These are phyloP conservation scores for Deuterostichococcus epilithicus DNA, from an alignment of 139 green algal species.

Conservation along the genomic window DNA sequence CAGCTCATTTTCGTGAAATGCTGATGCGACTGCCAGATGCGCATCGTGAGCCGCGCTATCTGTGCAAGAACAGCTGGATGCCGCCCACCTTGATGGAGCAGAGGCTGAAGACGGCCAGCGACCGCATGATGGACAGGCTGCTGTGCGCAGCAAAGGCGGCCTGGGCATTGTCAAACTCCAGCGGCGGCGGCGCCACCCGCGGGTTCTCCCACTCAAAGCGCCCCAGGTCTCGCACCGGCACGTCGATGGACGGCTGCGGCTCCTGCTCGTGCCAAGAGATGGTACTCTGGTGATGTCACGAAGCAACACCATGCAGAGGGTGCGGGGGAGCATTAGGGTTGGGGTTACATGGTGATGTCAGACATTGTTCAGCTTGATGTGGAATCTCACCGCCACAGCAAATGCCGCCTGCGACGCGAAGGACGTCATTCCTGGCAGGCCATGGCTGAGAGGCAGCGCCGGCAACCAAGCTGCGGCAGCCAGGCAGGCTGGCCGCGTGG, in stretches of 20 bases:
- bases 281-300: no score
- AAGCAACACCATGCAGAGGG: no score
- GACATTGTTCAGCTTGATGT: no score
- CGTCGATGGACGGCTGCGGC: neutral
- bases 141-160: slow-evolving; percentile 37
- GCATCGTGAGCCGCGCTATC: no score
- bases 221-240: neutral
- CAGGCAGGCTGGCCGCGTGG: neutral
- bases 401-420: neutral
- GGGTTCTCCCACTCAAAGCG: neutral
- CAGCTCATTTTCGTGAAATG: neutral
- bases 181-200: slow-evolving; percentile 3
- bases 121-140: slow-evolving; percentile 36
- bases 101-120: slow-evolving; percentile 33
- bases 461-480: neutral
- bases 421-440: neutral
- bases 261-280: neutral
- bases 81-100: slow-evolving; percentile 26
- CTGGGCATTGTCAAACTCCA: slow-evolving; percentile 34
- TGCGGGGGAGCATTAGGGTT: no score
- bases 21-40: no score
- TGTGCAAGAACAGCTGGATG: neutral
- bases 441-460: neutral
- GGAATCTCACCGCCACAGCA: neutral
- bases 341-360: no score